Evolutionary conservation across 768 basidiomycete species (phyloP).

Genomic region (Leccinum barrowsii): DNA sequence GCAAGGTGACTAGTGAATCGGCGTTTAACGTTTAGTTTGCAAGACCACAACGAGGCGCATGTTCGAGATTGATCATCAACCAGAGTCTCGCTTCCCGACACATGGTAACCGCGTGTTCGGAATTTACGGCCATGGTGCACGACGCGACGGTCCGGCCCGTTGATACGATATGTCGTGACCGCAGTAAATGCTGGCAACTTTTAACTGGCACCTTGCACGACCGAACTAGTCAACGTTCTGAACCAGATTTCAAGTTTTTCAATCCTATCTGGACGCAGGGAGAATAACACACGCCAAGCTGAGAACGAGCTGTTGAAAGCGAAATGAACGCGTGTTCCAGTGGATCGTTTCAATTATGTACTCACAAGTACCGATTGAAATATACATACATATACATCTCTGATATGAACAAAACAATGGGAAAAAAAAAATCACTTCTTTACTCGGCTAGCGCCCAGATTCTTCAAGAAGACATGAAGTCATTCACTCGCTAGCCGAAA

Average conservation of each 20-base stretch:
- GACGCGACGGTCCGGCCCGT: constrained; percentile 9
- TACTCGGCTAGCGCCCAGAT: background rate
- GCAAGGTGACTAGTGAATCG: constrained; percentile 20
- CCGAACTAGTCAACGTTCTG: background rate
- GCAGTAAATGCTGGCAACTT: constrained; percentile 1
- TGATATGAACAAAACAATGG: background rate
- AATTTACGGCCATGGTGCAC: constrained; percentile 29
- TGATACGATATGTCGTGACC: constrained; percentile 9
- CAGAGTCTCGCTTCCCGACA: constrained; percentile 23
- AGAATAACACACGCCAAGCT: background rate
- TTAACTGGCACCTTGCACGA: background rate
- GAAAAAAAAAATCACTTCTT: constrained; percentile 1
- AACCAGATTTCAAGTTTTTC: background rate
- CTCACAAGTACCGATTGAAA: background rate
- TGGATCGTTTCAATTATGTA: background rate
- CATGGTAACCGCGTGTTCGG: constrained; percentile 36
- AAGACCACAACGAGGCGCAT: constrained; percentile 30
- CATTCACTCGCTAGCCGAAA: constrained; percentile 25
- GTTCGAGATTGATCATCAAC: constrained; percentile 22
- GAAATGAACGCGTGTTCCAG: constrained; percentile 13
- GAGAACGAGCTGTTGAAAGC: constrained; percentile 3
- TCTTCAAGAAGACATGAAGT: constrained; percentile 1
- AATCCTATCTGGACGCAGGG: background rate
- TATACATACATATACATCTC: no score
- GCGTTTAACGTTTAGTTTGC: constrained; percentile 24